Percentiles rank a stretch among this genome's conserved stretches.
Conservation (phyloP, 768 basidiomycete species). For the Pleurotus tuber-regium region DNA sequence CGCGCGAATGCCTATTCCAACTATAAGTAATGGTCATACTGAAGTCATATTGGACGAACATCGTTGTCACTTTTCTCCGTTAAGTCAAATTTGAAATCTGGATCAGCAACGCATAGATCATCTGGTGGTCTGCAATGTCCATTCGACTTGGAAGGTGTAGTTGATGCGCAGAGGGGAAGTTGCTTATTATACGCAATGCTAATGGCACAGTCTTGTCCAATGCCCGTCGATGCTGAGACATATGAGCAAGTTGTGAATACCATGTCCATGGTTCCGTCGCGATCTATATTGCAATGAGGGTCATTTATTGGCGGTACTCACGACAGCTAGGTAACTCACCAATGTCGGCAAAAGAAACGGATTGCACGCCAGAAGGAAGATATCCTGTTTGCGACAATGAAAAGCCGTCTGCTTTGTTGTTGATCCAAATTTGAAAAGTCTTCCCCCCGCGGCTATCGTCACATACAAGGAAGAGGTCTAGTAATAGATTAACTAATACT, state of each 20-base stretch:
- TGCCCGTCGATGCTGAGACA: slow-evolving; percentile 64
- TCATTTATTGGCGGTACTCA: not conserved
- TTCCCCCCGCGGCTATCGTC: slow-evolving; percentile 53
- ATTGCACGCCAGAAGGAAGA: slow-evolving; percentile 74
- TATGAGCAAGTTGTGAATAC: slow-evolving; percentile 82
- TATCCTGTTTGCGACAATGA: slow-evolving; percentile 59
- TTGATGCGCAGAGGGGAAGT: slow-evolving; percentile 70
- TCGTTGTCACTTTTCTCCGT: slow-evolving; percentile 45
- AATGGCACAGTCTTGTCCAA: slow-evolving; percentile 75
- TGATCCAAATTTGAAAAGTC: slow-evolving; percentile 91
- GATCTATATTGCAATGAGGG: slow-evolving; percentile 58
- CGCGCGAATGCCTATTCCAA: slow-evolving; percentile 57
- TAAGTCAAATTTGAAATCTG: slow-evolving; percentile 76
- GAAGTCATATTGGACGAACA: slow-evolving; percentile 25
- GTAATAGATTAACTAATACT: slow-evolving; percentile 2
- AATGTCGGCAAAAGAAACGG: slow-evolving; percentile 88
- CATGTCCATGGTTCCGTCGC: slow-evolving; percentile 96
- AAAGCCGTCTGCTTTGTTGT: slow-evolving; percentile 77
- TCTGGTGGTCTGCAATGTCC: slow-evolving; percentile 71
- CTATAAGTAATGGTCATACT: not conserved
- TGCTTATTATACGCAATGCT: slow-evolving; percentile 96
- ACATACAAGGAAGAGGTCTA: slow-evolving; percentile 91
- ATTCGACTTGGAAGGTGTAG: slow-evolving; percentile 51
- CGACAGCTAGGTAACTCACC: slow-evolving; percentile 40
- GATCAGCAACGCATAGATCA: slow-evolving; percentile 80